Evolutionary conservation across 306 rosid species (phyloP).

Genomic region (Argentina anserina): DNA sequence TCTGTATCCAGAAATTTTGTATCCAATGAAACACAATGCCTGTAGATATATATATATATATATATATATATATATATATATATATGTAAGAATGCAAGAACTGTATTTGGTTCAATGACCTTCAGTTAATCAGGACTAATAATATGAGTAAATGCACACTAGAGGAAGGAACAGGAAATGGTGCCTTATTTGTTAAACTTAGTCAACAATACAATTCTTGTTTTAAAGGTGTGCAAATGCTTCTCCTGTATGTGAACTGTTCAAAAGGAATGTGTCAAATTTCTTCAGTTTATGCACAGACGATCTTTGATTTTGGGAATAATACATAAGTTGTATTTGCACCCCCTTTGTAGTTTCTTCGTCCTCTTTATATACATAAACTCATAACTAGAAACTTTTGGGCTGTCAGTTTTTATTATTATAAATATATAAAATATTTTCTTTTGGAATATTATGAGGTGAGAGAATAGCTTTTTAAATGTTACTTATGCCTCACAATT

Average conservation of each 20-base stretch:
- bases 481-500: neutral
- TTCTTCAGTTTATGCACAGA: neutral
- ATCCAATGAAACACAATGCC: neutral
- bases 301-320: neutral
- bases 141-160: neutral
- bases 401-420: neutral
- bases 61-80: no score
- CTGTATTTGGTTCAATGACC: neutral
- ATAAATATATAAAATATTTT: neutral
- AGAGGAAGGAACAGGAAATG: neutral
- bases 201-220: neutral
- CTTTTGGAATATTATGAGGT: neutral
- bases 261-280: neutral
- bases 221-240: neutral
- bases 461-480: neutral
- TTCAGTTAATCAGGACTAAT: neutral
- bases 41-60: no score
- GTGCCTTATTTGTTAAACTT: neutral
- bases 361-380: neutral
- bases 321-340: neutral
- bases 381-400: neutral
- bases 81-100: neutral
- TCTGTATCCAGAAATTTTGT: neutral
- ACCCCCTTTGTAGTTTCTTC: neutral
- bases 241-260: neutral